A percentile compares a stretch with the other conserved stretches of the same genome.
Conservation (phyloP, 2,329 filamentous ascomycete genomes). For the Sordariomycetes sp. region DNA sequence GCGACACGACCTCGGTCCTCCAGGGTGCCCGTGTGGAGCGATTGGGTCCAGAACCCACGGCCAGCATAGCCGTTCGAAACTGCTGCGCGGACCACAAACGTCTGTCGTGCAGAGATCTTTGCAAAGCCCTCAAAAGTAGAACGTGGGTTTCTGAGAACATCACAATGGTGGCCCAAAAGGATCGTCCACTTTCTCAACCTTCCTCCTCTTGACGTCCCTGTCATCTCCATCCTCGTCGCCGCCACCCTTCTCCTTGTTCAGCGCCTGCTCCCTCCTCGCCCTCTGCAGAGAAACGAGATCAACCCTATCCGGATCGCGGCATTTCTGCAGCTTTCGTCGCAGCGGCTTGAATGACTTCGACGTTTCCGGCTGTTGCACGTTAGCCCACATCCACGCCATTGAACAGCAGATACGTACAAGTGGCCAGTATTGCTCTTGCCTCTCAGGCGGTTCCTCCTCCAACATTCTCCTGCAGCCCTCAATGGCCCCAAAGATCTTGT, state of each 20-base stretch:
- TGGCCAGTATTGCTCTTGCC: constrained; percentile 44
- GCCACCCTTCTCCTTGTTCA: constrained; percentile 34
- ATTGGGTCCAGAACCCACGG: too few species aligned
- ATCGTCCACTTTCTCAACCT: constrained; percentile 31
- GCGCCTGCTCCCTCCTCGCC: constrained; percentile 47
- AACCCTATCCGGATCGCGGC: constrained; percentile 64
- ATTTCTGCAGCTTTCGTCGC: constrained; percentile 62
- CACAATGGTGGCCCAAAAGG: constrained; percentile 36
- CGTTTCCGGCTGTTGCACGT: constrained; percentile 27
- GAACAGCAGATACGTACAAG: constrained; percentile 26
- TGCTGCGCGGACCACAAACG: too few species aligned
- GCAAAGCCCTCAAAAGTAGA: too few species aligned
- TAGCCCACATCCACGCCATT: constrained; percentile 18
- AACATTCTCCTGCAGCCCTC: constrained; percentile 44
- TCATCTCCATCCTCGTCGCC: constrained; percentile 15
- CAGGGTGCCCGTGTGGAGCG: too few species aligned
- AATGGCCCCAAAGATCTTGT: constrained; percentile 41
- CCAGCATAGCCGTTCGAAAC: too few species aligned
- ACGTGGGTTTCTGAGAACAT: background rate
- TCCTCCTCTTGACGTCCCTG: constrained; percentile 36
- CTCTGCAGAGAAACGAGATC: constrained; percentile 63
- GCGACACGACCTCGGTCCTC: too few species aligned
- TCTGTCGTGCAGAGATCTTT: too few species aligned
- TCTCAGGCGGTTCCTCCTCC: constrained; percentile 46
- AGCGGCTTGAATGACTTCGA: constrained; percentile 42